Conservation (phyloP, 179 eudicot species). For the Gypsophila paniculata region DNA sequence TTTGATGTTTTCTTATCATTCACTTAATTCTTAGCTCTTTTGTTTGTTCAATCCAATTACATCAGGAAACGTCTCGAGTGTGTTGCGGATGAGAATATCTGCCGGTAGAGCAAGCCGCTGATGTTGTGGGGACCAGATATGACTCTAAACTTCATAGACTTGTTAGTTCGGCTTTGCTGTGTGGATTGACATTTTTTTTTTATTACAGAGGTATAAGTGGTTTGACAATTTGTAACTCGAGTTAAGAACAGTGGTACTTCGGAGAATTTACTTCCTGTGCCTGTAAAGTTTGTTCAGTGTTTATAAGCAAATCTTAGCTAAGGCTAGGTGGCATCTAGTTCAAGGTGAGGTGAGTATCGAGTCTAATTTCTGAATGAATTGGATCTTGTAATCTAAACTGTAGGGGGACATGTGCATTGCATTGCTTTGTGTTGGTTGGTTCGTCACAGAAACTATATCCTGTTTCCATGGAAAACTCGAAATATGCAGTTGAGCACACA, state of each 20-base stretch:
- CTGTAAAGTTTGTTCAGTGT: neutral
- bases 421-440: conserved; percentile 1
- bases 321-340: neutral
- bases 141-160: conserved; percentile 3
- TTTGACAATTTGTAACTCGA: neutral
- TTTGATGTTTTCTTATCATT: neutral
- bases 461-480: no score
- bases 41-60: conserved; percentile 6
- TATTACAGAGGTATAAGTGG: neutral
- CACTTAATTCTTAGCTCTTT: neutral
- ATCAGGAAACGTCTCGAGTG: conserved; percentile 12
- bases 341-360: neutral
- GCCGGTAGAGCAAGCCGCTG: conserved; percentile 1
- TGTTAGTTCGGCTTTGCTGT: neutral
- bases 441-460: neutral
- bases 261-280: neutral
- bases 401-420: neutral
- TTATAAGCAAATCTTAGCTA: neutral
- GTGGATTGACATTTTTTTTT: neutral
- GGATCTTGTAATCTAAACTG: neutral
- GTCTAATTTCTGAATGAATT: neutral
- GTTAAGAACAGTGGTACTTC: neutral
- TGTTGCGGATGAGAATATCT: neutral
- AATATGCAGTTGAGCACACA: no score
- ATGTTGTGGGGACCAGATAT: neutral